A percentile compares a stretch with the other conserved stretches of the same genome.
Conservation (phyloP, 495 filamentous ascomycete genomes). For the Massariosphaeria phaeospora region DNA sequence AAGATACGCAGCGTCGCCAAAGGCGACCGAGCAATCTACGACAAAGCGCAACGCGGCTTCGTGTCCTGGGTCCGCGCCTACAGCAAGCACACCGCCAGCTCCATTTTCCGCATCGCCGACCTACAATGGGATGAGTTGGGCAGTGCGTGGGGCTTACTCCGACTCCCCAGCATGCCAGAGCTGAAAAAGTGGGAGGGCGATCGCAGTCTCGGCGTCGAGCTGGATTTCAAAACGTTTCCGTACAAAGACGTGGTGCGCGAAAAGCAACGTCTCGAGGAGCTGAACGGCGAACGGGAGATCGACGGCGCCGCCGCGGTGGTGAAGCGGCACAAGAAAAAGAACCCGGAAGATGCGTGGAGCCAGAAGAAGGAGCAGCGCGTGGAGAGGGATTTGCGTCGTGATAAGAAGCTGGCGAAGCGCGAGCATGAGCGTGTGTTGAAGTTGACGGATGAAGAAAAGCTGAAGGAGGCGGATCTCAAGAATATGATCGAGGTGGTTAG, state of each 20-base stretch:
- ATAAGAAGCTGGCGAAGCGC: conserved; percentile 66
- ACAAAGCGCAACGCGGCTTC: conserved; percentile 84
- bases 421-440: conserved; percentile 62
- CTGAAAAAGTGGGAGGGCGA: conserved; percentile 64
- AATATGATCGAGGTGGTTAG: conserved; percentile 68
- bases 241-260: conserved; percentile 80
- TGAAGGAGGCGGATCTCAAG: conserved; percentile 64
- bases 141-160: conserved; percentile 75
- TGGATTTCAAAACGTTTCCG: conserved; percentile 58
- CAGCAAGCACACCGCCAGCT: conserved; percentile 81
- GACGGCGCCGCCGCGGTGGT: conserved; percentile 24
- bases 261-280: conserved; percentile 56
- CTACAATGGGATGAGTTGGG: conserved; percentile 80
- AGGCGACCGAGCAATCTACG: conserved; percentile 74
- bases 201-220: conserved; percentile 53
- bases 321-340: conserved; percentile 30
- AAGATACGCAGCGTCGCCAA: conserved; percentile 58
- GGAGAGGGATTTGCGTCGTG: conserved; percentile 59
- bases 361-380: conserved; percentile 69
- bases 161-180: conserved; percentile 93
- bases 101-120: conserved; percentile 81
- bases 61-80: conserved; percentile 90
- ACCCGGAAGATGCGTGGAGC: conserved; percentile 69
- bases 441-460: conserved; percentile 70
- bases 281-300: conserved; percentile 35